Percentiles rank a stretch among this genome's conserved stretches.
These are phyloP conservation scores for Fraxinus greggii DNA, from an alignment of 305 asterid genomes.

Conservation along the genomic window DNA sequence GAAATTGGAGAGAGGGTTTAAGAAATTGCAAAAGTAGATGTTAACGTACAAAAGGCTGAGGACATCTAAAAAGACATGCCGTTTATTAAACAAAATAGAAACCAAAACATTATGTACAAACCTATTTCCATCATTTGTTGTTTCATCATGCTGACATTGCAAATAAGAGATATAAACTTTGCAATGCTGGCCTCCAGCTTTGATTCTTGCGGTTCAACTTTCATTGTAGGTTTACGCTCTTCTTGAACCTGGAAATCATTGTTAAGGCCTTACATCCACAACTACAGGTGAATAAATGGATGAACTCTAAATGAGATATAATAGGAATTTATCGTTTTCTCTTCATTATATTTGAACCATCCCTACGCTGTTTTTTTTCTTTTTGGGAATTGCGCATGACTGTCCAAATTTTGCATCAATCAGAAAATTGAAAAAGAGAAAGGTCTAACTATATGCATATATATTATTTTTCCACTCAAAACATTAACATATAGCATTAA, in stretches of 20 bases:
- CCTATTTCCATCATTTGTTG: constrained; percentile 98
- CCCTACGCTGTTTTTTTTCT: background rate
- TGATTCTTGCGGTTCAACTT: constrained; percentile 58
- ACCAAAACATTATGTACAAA: constrained; percentile 24
- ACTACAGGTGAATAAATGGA: constrained; percentile 9
- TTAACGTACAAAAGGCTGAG: constrained; percentile 9
- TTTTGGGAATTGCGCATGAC: background rate
- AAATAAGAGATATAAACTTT: constrained; percentile 81
- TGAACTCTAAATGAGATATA: constrained; percentile 7
- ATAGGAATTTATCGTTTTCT: background rate
- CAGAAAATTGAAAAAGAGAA: background rate
- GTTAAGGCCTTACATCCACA: constrained; percentile 23
- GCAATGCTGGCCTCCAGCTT: constrained; percentile 75
- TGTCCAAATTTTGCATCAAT: background rate
- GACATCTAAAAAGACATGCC: constrained; percentile 1
- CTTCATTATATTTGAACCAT: constrained; percentile 4
- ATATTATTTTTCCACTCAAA: constrained; percentile 7
- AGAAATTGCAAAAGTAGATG: background rate
- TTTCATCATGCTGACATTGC: constrained; percentile 89
- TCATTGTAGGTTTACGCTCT: constrained; percentile 29
- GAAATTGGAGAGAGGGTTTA: constrained; percentile 8
- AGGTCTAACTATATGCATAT: constrained; percentile 10
- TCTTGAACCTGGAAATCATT: constrained; percentile 45
- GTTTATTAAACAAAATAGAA: background rate
- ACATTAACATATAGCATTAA: constrained; percentile 19